A percentile compares a stretch with the other conserved stretches of the same genome.
Evolutionary conservation across 306 rosid genomes (phyloP).

Genomic region (Inga laurina): DNA sequence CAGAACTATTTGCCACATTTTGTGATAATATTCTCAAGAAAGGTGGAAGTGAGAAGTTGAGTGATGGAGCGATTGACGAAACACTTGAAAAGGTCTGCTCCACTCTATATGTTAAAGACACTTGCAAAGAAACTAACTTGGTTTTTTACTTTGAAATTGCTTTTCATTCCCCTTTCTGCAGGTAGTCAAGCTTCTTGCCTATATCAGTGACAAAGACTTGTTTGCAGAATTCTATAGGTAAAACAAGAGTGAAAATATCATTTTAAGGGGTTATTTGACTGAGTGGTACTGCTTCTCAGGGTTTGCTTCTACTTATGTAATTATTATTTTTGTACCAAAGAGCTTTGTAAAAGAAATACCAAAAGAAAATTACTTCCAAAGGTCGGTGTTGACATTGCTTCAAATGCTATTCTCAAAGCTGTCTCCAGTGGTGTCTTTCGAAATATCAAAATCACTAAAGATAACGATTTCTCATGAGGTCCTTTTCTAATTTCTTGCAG

Average conservation of each 20-base stretch:
- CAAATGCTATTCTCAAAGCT: not conserved
- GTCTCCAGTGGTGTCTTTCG: not conserved
- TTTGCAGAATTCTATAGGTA: slow-evolving; percentile 75
- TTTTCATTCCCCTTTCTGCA: not conserved
- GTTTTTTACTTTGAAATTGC: slow-evolving; percentile 3
- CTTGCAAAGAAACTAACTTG: not conserved
- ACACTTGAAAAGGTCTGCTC: slow-evolving; percentile 82
- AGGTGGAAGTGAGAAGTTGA: slow-evolving; percentile 93
- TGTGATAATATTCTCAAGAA: slow-evolving; percentile 94
- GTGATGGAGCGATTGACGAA: slow-evolving; percentile 93
- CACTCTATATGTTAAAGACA: slow-evolving; percentile 23
- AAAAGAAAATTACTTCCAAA: not conserved
- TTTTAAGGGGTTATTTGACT: slow-evolving; percentile 10
- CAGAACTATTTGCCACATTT: slow-evolving; percentile 87
- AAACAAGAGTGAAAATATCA: slow-evolving; percentile 11
- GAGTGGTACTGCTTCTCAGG: not conserved
- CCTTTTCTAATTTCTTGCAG: slow-evolving; percentile 43
- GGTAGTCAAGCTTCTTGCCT: slow-evolving; percentile 23
- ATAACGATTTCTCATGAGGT: not conserved
- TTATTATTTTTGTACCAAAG: not conserved
- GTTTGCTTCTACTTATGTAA: not conserved
- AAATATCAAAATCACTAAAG: not conserved
- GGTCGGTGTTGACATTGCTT: not conserved
- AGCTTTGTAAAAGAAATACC: not conserved
- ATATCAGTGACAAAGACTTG: slow-evolving; percentile 1